A percentile compares a stretch with the other conserved stretches of the same genome.
Conservation (phyloP, 306 rosid species). For the Lupinus albus region DNA sequence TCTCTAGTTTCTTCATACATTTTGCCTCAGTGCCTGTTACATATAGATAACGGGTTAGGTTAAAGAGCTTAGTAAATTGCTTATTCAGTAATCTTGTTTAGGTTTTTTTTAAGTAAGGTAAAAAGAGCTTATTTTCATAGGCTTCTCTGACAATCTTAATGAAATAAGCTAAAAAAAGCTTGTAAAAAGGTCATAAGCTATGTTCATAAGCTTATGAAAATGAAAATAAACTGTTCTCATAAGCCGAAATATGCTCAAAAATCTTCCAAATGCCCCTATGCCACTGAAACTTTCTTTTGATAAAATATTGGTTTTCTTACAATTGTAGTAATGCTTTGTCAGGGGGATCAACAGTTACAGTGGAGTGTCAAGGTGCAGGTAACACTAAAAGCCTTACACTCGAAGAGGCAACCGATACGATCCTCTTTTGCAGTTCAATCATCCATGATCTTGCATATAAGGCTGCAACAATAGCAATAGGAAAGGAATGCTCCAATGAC, state of each 20-base stretch:
- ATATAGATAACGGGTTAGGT: background rate
- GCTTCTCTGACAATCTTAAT: too few relatives aligned
- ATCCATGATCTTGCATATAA: conserved; percentile 86
- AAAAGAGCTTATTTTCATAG: too few relatives aligned
- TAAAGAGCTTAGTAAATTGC: too few relatives aligned
- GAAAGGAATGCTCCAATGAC: conserved; percentile 57
- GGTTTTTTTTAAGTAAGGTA: too few relatives aligned
- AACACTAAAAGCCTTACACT: conserved; percentile 79
- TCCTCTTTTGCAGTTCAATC: conserved; percentile 91
- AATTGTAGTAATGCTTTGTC: conserved; percentile 39
- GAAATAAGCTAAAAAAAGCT: too few relatives aligned
- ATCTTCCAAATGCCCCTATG: too few relatives aligned
- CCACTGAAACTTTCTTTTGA: conserved; percentile 31
- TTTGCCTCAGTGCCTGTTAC: conserved; percentile 37
- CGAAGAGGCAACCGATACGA: conserved; percentile 94
- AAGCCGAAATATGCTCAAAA: too few relatives aligned
- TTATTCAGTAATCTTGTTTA: too few relatives aligned
- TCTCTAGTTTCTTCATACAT: conserved; percentile 32
- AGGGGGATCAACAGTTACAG: conserved; percentile 77
- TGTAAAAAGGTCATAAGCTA: too few relatives aligned
- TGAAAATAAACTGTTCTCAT: too few relatives aligned
- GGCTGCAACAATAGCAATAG: conserved; percentile 82
- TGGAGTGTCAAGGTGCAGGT: conserved; percentile 67
- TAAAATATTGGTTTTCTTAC: conserved; percentile 36
- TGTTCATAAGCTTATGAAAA: too few relatives aligned